These are phyloP conservation scores for Ceratobasidium theobromae DNA, from an alignment of 1,284 basidiomycete species.

Conservation along the genomic window DNA sequence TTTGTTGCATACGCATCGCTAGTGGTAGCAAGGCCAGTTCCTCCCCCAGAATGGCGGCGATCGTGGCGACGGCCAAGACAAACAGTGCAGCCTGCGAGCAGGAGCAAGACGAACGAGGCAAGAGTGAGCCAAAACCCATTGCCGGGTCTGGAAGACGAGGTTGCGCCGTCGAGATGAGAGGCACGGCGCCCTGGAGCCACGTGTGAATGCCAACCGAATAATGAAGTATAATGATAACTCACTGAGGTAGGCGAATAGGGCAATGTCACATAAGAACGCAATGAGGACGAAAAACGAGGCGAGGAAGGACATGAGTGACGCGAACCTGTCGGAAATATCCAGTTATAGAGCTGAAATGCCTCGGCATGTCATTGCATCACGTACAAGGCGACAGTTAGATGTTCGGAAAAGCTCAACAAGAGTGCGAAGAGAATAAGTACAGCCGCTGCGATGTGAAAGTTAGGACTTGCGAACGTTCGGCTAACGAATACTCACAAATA, in stretches of 20 bases:
- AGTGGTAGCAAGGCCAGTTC: constrained; percentile 25
- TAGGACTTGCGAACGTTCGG: constrained; percentile 1
- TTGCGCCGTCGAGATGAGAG: constrained; percentile 46
- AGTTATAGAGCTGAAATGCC: neutral
- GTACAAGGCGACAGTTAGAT: constrained; percentile 56
- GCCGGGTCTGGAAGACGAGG: constrained; percentile 53
- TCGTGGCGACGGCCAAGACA: constrained; percentile 64
- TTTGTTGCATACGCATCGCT: constrained; percentile 26
- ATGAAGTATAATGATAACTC: constrained; percentile 49
- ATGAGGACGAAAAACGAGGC: constrained; percentile 64
- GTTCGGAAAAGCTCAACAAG: constrained; percentile 61
- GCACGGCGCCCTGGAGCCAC: constrained; percentile 22
- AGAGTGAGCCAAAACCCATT: constrained; percentile 77
- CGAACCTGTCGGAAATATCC: constrained; percentile 40
- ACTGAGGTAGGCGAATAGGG: constrained; percentile 63
- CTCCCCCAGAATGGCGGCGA: constrained; percentile 39
- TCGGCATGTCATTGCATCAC: constrained; percentile 9
- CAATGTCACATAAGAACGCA: constrained; percentile 72
- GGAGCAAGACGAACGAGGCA: constrained; percentile 61
- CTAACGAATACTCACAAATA: constrained; percentile 53
- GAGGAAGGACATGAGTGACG: constrained; percentile 65
- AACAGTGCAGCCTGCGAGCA: constrained; percentile 64
- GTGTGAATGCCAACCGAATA: neutral
- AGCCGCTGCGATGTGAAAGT: constrained; percentile 51
- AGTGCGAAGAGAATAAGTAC: constrained; percentile 64